Evolutionary conservation across 2,329 filamentous ascomycete species (phyloP), one percentile per base, ranked within the genome.

Genomic region (Kalaharituber pfeilii): DNA sequence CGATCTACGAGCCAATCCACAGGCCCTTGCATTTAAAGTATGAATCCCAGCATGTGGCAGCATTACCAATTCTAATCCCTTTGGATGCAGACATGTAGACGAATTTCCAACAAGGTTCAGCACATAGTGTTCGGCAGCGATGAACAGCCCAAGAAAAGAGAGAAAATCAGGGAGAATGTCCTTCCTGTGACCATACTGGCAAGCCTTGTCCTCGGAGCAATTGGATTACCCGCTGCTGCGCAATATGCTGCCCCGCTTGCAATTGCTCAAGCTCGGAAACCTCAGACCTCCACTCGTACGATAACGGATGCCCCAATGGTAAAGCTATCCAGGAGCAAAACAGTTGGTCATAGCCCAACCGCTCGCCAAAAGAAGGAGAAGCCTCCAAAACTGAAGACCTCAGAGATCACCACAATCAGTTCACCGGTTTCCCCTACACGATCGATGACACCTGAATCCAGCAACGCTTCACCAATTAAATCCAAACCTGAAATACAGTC

Each of bases 81-180:
- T 51, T 25, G 42, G 49, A 15, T 57, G 50, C 81, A 84, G 69
- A 89, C 83, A 50, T 89, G 85, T 66, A 78, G 84, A 56, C 75
- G 86, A 64, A 80, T 91, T 62, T 89, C 88, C 71, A 91, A 91
- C 70, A 86, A 86, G 69, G 84, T 91, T 36, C 85, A 91, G 69
- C 80, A 86, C 68, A 86, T 91, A 62, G 84, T 91, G 25, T 91
- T 91, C 67, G 85, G 85, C 20, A 73, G 83, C 24, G 75, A 80
- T 29, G 84, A 89, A 64, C 74, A 76, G 25, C 42, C 42, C 18
- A 74, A 74, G 57, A 76, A 80, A 55, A 74, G 79, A 60, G 82
- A 86, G 63, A 82, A 81, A 70, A 87, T 91, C 66, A 82, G 80
- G 65, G 84, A 89, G 68, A 91, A 91, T 66, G 75, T 83, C 5